A percentile compares a stretch with the other conserved stretches of the same genome.
These are phyloP conservation scores for Emydomyces testavorans DNA, from an alignment of 2,329 filamentous ascomycete genomes.

Conservation along the genomic window DNA sequence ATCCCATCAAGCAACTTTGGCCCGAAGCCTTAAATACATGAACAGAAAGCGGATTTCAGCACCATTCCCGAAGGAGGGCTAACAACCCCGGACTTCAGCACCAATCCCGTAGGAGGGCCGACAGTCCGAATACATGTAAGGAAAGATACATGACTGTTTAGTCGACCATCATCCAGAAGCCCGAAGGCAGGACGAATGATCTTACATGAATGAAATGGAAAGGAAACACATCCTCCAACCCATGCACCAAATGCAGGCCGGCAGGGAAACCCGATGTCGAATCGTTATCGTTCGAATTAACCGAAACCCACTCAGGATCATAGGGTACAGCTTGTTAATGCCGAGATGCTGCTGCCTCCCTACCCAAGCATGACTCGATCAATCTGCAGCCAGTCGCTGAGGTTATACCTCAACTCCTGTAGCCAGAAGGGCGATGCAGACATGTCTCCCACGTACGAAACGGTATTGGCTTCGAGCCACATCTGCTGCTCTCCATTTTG, in stretches of 20 bases:
- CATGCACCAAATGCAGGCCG: background rate
- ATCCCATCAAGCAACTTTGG: background rate
- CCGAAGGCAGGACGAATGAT: constrained; percentile 5
- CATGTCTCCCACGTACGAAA: background rate
- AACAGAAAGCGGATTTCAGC: background rate
- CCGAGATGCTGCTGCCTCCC: background rate
- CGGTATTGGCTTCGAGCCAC: constrained; percentile 17
- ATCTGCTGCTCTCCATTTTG: constrained; percentile 9
- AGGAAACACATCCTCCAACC: background rate
- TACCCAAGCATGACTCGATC: constrained; percentile 16
- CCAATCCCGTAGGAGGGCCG: background rate
- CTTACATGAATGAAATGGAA: background rate
- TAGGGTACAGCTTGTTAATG: background rate
- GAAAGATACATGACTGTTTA: constrained; percentile 6
- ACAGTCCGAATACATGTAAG: constrained; percentile 5
- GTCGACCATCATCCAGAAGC: constrained; percentile 2
- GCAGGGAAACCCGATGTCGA: background rate
- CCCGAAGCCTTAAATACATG: background rate
- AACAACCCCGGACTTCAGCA: background rate
- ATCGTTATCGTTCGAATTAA: background rate
- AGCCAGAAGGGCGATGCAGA: constrained; percentile 9
- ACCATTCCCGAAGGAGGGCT: constrained; percentile 10
- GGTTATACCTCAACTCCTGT: constrained; percentile 9
- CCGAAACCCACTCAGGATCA: constrained; percentile 9
- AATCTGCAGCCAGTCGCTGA: constrained; percentile 13